Conservation (phyloP, 1,284 basidiomycete genomes). For the Cryptococcus sp. region DNA sequence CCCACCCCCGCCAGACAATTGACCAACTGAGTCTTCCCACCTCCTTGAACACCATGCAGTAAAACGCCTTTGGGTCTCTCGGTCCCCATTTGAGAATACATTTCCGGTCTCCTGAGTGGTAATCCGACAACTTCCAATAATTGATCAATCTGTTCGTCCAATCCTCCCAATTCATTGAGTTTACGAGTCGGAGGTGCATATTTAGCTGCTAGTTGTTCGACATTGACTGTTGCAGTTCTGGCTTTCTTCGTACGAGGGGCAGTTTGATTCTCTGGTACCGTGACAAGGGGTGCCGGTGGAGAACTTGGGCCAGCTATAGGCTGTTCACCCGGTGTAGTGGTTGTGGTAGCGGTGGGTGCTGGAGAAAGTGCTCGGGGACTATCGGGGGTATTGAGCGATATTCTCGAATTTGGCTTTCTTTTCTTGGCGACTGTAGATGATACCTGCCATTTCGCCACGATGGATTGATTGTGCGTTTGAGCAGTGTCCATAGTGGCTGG, state of each 20-base stretch:
- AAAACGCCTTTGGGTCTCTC: conserved; percentile 91
- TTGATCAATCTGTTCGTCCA: conserved; percentile 80
- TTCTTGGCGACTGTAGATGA: too few species aligned
- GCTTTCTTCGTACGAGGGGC: conserved; percentile 12
- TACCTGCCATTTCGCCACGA: too few species aligned
- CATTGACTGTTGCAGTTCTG: conserved; percentile 2
- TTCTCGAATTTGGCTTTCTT: too few species aligned
- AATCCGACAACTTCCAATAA: conserved; percentile 92
- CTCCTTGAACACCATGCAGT: conserved; percentile 92
- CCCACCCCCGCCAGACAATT: conserved; percentile 88
- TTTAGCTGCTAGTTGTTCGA: conserved; percentile 26
- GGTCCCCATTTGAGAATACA: conserved; percentile 89
- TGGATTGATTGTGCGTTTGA: too few species aligned
- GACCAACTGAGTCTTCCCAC: conserved; percentile 89
- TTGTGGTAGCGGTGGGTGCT: neutral
- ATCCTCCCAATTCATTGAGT: conserved; percentile 84
- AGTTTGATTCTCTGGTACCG: conserved; percentile 2
- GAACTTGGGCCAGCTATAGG: neutral
- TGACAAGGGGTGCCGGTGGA: neutral
- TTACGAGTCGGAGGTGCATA: conserved; percentile 44
- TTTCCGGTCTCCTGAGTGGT: conserved; percentile 90
- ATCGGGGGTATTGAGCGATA: too few species aligned
- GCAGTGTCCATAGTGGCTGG: too few species aligned
- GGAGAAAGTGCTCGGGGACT: too few species aligned
- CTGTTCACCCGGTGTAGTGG: neutral